phyloP scores from a whole-genome alignment of 805 yeast genomes.

The Osmozyma mogii region DNA sequence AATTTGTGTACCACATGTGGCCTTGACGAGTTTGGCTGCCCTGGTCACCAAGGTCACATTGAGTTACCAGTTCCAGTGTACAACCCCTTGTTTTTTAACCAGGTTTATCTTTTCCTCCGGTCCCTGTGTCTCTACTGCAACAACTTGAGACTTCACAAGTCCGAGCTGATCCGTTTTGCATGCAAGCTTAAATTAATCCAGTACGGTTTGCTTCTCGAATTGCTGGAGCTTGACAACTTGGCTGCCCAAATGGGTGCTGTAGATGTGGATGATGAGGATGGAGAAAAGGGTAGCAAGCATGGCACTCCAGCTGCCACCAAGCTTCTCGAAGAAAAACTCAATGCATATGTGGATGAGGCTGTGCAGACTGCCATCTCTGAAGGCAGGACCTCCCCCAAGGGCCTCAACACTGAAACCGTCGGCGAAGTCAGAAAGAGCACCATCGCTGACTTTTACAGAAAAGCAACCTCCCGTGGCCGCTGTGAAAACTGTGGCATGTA shows the following conservation, averaged over 20 bases:
- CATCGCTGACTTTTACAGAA: constrained; percentile 68
- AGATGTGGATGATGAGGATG: constrained; percentile 37
- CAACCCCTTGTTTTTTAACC: constrained; percentile 90
- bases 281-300: constrained; percentile 35
- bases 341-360: constrained; percentile 59
- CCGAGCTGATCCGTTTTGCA: constrained; percentile 67
- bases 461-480: constrained; percentile 65
- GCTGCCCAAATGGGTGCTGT: constrained; percentile 27
- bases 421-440: constrained; percentile 76
- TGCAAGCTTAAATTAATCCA: constrained; percentile 79
- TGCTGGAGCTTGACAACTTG: constrained; percentile 64
- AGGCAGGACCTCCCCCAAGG: constrained; percentile 60
- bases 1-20: constrained; percentile 95
- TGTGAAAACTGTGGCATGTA: constrained; percentile 96
- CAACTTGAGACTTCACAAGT: constrained; percentile 60
- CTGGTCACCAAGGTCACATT: constrained; percentile 98
- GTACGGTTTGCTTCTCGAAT: constrained; percentile 79
- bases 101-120: constrained; percentile 77
- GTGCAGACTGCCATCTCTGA: constrained; percentile 68
- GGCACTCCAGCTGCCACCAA: constrained; percentile 26
- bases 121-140: constrained; percentile 87
- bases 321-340: constrained; percentile 53
- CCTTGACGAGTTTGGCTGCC: constrained; percentile 86
- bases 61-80: constrained; percentile 94
- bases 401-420: constrained; percentile 76